Conservation (phyloP, 306 rosid species). For the Quercus wislizeni region DNA sequence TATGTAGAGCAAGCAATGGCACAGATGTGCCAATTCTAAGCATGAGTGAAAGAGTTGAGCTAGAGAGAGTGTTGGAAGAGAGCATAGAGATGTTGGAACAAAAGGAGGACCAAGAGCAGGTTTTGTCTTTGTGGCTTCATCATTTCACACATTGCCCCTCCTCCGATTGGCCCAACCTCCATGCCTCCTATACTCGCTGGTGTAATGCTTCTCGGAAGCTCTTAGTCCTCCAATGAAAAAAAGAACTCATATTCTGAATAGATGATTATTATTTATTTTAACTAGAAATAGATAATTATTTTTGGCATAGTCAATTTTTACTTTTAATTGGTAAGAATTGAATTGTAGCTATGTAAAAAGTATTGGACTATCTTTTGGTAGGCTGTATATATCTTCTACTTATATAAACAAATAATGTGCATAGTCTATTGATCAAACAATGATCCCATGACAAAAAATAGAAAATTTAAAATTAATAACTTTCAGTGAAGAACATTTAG, state of each 20-base stretch:
- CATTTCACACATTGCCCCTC: slow-evolving; percentile 59
- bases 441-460: too few species aligned
- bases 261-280: too few species aligned
- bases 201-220: slow-evolving; percentile 58
- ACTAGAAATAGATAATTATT: too few species aligned
- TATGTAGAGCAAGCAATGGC: slow-evolving; percentile 74
- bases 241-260: background rate
- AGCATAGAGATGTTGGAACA: slow-evolving; percentile 43
- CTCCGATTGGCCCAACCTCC: slow-evolving; percentile 86
- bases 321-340: too few species aligned
- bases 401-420: too few species aligned
- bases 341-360: too few species aligned
- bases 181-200: slow-evolving; percentile 63
- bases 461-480: too few species aligned
- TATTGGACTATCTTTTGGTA: too few species aligned
- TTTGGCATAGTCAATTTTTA: too few species aligned
- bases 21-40: slow-evolving; percentile 53
- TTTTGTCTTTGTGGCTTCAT: slow-evolving; percentile 76
- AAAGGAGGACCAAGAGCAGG: slow-evolving; percentile 56
- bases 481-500: too few species aligned
- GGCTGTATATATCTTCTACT: too few species aligned
- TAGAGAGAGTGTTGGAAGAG: slow-evolving; percentile 58
- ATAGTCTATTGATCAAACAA: too few species aligned
- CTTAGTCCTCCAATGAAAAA: slow-evolving; percentile 27
- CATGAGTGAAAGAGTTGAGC: slow-evolving; percentile 42